phyloP scores from a whole-genome alignment of 371 early-diverging fungal genomes.

The Mucor velutinosus region DNA sequence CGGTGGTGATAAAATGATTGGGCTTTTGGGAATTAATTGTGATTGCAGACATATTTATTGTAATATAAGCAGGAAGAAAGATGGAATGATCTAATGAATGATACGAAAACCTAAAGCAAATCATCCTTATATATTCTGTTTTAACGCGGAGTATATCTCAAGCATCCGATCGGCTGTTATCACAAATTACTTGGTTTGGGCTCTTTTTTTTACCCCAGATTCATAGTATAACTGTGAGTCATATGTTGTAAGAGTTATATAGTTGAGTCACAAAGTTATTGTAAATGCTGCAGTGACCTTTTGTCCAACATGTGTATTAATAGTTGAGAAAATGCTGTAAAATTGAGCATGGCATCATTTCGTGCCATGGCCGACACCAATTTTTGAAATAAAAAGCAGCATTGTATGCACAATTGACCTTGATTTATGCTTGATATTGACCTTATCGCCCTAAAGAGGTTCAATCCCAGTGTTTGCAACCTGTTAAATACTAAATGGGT shows the following conservation, averaged over 20 bases:
- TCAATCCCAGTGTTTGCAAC: not conserved
- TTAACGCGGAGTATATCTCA: slow-evolving; percentile 5
- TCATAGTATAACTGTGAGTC: slow-evolving; percentile 17
- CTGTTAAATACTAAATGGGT: not conserved
- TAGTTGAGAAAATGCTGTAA: not conserved
- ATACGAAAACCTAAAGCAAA: not conserved
- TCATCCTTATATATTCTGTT: slow-evolving; percentile 8
- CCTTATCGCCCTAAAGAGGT: not conserved
- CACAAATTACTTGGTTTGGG: slow-evolving; percentile 4
- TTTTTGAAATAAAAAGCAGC: not conserved
- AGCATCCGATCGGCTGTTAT: slow-evolving; percentile 12
- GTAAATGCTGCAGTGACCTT: not conserved
- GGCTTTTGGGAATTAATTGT: slow-evolving; percentile 30
- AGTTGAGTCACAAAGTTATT: slow-evolving; percentile 13
- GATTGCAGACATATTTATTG: slow-evolving; percentile 16
- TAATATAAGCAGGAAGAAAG: not conserved
- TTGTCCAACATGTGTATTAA: too few species aligned
- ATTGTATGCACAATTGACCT: not conserved
- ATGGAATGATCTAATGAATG: not conserved
- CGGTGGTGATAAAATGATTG: slow-evolving; percentile 51
- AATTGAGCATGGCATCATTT: not conserved
- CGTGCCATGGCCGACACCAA: not conserved
- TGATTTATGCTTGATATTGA: not conserved
- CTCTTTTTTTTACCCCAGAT: slow-evolving; percentile 17
- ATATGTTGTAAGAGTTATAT: slow-evolving; percentile 9